These are phyloP conservation scores for Arthrobotrys iridis DNA, from an alignment of 2,329 filamentous ascomycete genomes.

Conservation along the genomic window DNA sequence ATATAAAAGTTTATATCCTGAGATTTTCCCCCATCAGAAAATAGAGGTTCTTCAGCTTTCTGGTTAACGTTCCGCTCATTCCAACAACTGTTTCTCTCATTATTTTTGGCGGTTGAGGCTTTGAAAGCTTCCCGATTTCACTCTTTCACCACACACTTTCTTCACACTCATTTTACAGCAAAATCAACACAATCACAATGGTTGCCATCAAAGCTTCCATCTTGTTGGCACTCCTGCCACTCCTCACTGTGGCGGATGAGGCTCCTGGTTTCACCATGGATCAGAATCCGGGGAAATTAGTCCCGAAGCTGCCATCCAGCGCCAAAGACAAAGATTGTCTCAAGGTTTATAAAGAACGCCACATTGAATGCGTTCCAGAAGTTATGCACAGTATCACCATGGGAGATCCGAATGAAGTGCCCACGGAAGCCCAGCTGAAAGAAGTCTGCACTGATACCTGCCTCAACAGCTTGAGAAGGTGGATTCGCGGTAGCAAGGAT, in stretches of 20 bases:
- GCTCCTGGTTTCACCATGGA: slow-evolving; percentile 27
- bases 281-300: slow-evolving; percentile 18
- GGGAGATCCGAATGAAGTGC: slow-evolving; percentile 6
- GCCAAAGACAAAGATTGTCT: slow-evolving; percentile 13
- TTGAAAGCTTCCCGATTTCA: neutral
- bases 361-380: slow-evolving; percentile 14
- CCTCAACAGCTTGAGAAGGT: slow-evolving; percentile 24
- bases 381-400: slow-evolving; percentile 17
- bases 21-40: neutral
- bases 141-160: too few species aligned
- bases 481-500: slow-evolving; percentile 22
- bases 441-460: slow-evolving; percentile 26
- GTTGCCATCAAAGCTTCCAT: slow-evolving; percentile 11
- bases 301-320: slow-evolving; percentile 5
- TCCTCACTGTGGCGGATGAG: slow-evolving; percentile 2
- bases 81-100: neutral
- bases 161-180: slow-evolving; percentile 33
- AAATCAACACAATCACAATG: slow-evolving; percentile 43
- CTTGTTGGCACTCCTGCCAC: slow-evolving; percentile 28
- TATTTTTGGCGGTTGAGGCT: neutral
- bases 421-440: slow-evolving; percentile 10
- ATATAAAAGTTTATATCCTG: neutral
- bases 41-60: neutral
- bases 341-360: slow-evolving; percentile 10
- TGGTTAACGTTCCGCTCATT: slow-evolving; percentile 1